Evolutionary conservation across 2,329 filamentous ascomycete genomes (phyloP).

Genomic region (Fusarium xylarioides): DNA sequence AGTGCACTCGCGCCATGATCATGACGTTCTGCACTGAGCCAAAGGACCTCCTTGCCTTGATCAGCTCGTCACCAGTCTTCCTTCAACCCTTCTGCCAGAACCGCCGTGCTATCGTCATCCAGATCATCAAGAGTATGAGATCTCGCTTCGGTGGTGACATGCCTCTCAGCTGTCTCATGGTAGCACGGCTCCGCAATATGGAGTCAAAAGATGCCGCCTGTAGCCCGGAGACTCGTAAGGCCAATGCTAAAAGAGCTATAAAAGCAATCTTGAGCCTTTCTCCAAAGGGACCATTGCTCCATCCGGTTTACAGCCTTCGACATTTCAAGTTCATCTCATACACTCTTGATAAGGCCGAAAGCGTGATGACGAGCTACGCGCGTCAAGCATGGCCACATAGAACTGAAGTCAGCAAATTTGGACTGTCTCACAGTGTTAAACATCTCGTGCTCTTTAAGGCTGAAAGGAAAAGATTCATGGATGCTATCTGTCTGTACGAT

Average conservation of each 20-base stretch:
- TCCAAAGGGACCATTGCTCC: background rate
- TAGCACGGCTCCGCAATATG: background rate
- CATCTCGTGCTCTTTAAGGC: background rate
- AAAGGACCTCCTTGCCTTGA: background rate
- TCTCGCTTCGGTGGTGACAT: background rate
- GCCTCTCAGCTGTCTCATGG: background rate
- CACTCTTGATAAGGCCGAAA: background rate
- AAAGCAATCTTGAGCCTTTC: rapidly evolving
- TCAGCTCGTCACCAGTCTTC: background rate
- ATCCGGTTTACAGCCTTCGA: background rate
- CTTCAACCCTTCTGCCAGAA: background rate
- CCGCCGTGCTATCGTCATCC: background rate
- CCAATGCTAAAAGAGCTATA: background rate
- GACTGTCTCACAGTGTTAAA: rapidly evolving
- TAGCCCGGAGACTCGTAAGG: rapidly evolving
- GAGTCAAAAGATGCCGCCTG: rapidly evolving
- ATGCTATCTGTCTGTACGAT: background rate
- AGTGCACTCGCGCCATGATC: background rate
- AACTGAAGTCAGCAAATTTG: too few relatives aligned
- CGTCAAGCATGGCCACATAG: background rate
- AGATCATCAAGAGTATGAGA: background rate
- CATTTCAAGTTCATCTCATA: background rate
- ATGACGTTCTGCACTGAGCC: background rate
- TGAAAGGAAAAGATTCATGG: background rate
- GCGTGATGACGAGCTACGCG: background rate